Evolutionary conservation across 352 stramenopile species (phyloP).

Genomic region (Pythium oligandrum): DNA sequence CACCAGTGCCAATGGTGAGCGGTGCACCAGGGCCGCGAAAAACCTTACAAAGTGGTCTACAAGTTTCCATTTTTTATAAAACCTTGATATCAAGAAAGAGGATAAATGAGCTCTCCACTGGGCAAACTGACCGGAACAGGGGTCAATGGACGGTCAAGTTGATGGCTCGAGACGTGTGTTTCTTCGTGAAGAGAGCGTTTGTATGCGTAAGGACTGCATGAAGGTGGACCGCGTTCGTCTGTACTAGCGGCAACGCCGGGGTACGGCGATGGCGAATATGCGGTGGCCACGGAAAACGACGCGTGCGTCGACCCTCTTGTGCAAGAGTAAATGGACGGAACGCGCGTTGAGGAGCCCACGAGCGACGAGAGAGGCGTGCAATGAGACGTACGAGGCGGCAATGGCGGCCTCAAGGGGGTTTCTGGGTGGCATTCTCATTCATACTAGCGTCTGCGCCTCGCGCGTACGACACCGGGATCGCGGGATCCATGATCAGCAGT

Average conservation of each 20-base stretch:
- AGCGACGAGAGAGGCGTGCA: slow-evolving; percentile 6
- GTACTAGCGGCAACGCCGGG: not conserved
- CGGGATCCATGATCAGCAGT: slow-evolving; percentile 75
- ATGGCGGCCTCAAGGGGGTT: not conserved
- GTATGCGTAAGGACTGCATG: slow-evolving; percentile 3
- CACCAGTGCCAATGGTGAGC: no score
- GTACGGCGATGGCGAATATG: not conserved
- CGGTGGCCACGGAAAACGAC: no score
- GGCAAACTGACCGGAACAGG: no score
- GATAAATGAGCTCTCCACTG: no score
- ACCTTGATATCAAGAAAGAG: no score
- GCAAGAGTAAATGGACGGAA: slow-evolving; percentile 15
- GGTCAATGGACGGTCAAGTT: no score
- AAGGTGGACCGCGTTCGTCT: slow-evolving; percentile 8
- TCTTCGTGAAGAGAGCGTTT: not conserved
- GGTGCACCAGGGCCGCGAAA: no score
- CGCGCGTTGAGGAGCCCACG: not conserved
- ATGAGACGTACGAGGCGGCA: slow-evolving; percentile 5
- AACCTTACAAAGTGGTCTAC: no score
- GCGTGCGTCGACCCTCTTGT: slow-evolving; percentile 6
- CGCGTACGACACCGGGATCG: slow-evolving; percentile 55
- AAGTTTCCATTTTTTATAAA: no score
- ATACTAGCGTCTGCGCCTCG: slow-evolving; percentile 38
- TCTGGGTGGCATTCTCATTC: slow-evolving; percentile 2
- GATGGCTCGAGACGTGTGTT: no score